These are phyloP conservation scores for Eugenia klotzschiana DNA, from an alignment of 441 rosid genomes.

Conservation along the genomic window DNA sequence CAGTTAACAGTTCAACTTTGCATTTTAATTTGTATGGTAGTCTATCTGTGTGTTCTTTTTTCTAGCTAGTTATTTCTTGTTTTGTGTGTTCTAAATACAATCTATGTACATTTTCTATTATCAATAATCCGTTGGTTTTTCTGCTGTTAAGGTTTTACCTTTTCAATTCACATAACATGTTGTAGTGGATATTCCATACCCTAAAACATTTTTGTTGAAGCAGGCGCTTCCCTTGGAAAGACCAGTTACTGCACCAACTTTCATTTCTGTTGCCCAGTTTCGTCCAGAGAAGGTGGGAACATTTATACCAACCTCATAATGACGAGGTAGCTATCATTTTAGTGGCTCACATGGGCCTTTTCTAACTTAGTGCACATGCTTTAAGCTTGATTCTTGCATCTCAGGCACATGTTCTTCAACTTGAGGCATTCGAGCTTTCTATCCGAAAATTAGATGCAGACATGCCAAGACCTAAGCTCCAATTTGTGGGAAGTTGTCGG, in stretches of 20 bases:
- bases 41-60: background rate
- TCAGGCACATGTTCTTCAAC: slow-evolving; percentile 88
- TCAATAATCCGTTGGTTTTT: background rate
- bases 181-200: background rate
- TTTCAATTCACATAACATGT: background rate
- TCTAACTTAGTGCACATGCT: background rate
- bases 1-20: background rate
- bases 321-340: slow-evolving; percentile 18
- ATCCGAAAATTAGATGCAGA: slow-evolving; percentile 29
- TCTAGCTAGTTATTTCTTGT: background rate
- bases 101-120: background rate
- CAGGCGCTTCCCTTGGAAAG: slow-evolving; percentile 75
- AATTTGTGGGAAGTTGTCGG: slow-evolving; percentile 89
- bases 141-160: background rate
- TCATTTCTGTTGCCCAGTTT: slow-evolving; percentile 87
- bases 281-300: slow-evolving; percentile 96
- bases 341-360: slow-evolving; percentile 13
- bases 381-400: slow-evolving; percentile 7
- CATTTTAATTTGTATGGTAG: background rate
- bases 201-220: background rate
- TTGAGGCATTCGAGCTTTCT: slow-evolving; percentile 67
- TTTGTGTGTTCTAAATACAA: background rate
- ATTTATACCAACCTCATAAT: slow-evolving; percentile 19
- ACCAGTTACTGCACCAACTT: slow-evolving; percentile 32
- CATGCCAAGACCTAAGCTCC: slow-evolving; percentile 62